Percentiles rank a stretch among this genome's conserved stretches.
phyloP scores from a whole-genome alignment of 1,284 basidiomycete genomes.

The Amylostereum chailletii region DNA sequence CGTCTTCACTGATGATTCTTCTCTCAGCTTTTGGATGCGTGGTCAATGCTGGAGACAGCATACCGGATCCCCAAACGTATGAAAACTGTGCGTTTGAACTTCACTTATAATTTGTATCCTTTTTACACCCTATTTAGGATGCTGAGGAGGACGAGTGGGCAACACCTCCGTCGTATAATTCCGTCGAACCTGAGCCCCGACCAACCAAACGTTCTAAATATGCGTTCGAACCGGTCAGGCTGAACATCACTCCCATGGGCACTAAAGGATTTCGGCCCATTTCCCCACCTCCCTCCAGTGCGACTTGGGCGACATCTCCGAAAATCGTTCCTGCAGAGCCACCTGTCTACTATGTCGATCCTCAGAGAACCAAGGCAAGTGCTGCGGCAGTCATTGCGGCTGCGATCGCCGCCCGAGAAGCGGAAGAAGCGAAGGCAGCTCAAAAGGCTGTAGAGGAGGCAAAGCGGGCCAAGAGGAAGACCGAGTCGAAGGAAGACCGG shows the following conservation, averaged over 20 bases:
- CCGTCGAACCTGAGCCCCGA: conserved; percentile 19
- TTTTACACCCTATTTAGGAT: conserved; percentile 11
- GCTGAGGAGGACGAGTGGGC: conserved; percentile 14
- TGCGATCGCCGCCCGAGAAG: conserved; percentile 32
- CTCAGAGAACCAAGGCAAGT: conserved; percentile 6
- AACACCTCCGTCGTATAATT: conserved; percentile 4
- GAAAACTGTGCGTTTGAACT: conserved; percentile 30
- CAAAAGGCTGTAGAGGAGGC: conserved; percentile 28
- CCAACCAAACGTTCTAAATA: conserved; percentile 24
- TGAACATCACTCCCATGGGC: conserved; percentile 18
- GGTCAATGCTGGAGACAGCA: conserved; percentile 67
- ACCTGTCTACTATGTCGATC: no score
- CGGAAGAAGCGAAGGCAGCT: conserved; percentile 24
- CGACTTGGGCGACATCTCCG: not conserved
- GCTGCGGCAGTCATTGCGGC: conserved; percentile 39
- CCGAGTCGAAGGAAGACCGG: conserved; percentile 21
- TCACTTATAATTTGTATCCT: not conserved
- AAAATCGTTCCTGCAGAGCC: not conserved
- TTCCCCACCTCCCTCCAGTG: conserved; percentile 2
- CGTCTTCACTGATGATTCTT: conserved; percentile 5
- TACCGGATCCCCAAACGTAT: conserved; percentile 81
- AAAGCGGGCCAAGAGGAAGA: conserved; percentile 15
- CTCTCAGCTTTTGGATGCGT: conserved; percentile 58
- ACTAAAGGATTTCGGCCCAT: conserved; percentile 1
- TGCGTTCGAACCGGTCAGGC: conserved; percentile 6